A percentile compares a stretch with the other conserved stretches of the same genome.
Conservation (phyloP, 257 asterid species). For the Cruciata laevipes region DNA sequence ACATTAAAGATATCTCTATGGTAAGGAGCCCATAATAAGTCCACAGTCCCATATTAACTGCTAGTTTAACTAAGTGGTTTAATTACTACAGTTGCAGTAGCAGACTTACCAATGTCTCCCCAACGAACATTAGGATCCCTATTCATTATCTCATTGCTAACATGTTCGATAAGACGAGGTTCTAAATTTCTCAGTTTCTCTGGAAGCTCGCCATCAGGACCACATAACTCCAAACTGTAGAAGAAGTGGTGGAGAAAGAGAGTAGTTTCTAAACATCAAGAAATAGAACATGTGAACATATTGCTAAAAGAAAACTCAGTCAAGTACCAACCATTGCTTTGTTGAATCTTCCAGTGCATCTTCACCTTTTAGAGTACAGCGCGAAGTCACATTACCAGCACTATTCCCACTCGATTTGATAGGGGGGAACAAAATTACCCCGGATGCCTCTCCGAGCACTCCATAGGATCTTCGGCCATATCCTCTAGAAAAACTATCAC, state of each 20-base stretch:
- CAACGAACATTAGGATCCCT: constrained; percentile 98
- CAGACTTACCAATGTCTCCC: constrained; percentile 75
- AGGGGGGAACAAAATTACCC: constrained; percentile 88
- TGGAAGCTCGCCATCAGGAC: constrained; percentile 98
- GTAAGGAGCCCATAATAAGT: constrained; percentile 8
- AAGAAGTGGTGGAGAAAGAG: not conserved
- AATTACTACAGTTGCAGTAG: not conserved
- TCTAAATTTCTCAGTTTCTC: constrained; percentile 92
- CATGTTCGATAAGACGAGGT: constrained; percentile 90
- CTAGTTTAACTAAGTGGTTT: not conserved
- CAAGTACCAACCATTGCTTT: constrained; percentile 62
- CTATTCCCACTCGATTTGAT: constrained; percentile 67
- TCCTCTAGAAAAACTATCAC: constrained; percentile 55
- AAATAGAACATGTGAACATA: not conserved
- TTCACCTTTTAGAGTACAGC: constrained; percentile 68
- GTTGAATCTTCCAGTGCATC: constrained; percentile 84
- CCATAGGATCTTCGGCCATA: constrained; percentile 70
- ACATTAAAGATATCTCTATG: constrained; percentile 9
- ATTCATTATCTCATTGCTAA: constrained; percentile 98
- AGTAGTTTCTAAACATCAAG: not conserved
- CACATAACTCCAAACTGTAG: constrained; percentile 80
- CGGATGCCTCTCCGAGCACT: constrained; percentile 81
- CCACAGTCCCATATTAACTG: not conserved
- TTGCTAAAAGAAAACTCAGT: not conserved
- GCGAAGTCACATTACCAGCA: constrained; percentile 58